Conservation (phyloP, 202 grass and related monocot genomes). For the Bolboschoenoplectus hybrid region DNA sequence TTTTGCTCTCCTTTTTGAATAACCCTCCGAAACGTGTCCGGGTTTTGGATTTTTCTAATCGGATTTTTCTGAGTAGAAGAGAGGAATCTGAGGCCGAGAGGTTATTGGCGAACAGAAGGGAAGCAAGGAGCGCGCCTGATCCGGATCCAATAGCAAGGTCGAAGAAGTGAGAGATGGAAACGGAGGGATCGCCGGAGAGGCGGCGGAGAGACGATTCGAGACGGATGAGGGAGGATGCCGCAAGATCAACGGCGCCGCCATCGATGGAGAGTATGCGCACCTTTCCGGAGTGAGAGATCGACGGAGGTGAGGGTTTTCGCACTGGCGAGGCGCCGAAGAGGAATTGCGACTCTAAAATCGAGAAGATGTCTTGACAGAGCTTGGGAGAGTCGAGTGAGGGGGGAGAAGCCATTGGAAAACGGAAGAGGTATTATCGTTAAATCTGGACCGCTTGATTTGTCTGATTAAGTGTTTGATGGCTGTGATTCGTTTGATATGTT, state of each 20-base stretch:
- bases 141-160: conserved; percentile 73
- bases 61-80: conserved; percentile 49
- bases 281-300: conserved; percentile 15
- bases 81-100: conserved; percentile 56
- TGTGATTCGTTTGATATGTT: conserved; percentile 2
- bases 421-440: not conserved
- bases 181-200: conserved; percentile 53
- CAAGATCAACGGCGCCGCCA: conserved; percentile 44
- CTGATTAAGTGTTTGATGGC: not conserved
- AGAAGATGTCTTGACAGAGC: conserved; percentile 86
- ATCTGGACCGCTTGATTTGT: not conserved
- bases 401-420: conserved; percentile 34
- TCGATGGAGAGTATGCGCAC: conserved; percentile 84
- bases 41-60: conserved; percentile 37
- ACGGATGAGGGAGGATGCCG: conserved; percentile 45
- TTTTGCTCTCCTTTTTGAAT: conserved; percentile 39
- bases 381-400: conserved; percentile 43
- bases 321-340: conserved; percentile 46
- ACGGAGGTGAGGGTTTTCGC: not conserved
- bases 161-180: conserved; percentile 61
- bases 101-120: conserved; percentile 56
- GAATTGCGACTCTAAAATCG: conserved; percentile 82
- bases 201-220: conserved; percentile 59
- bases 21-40: conserved; percentile 1
- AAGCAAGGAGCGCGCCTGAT: conserved; percentile 60